These are phyloP conservation scores for Rhizopus microsporus DNA, from an alignment of 371 early-diverging fungal species.

Conservation along the genomic window DNA sequence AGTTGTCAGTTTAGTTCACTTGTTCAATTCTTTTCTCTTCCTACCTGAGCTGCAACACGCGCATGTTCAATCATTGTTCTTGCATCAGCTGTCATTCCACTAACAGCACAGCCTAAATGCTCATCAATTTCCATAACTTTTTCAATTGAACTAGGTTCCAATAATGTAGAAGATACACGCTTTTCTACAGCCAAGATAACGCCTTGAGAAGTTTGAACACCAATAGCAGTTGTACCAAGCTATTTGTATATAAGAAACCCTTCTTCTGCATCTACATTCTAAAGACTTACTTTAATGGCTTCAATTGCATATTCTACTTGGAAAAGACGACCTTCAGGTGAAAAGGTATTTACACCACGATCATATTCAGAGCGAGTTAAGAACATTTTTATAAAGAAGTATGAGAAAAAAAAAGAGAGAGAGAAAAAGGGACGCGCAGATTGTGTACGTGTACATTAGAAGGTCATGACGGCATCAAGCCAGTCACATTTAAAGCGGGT, in stretches of 20 bases:
- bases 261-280: not conserved
- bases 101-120: slow-evolving; percentile 96
- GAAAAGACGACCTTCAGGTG: slow-evolving; percentile 98
- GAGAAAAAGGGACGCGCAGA: slow-evolving; percentile 2
- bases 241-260: slow-evolving; percentile 20
- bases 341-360: slow-evolving; percentile 98
- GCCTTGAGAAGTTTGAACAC: slow-evolving; percentile 93
- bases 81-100: slow-evolving; percentile 96
- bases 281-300: slow-evolving; percentile 88
- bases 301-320: slow-evolving; percentile 99
- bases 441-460: not conserved
- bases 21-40: not conserved
- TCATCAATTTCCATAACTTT: slow-evolving; percentile 95
- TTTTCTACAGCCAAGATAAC: slow-evolving; percentile 97
- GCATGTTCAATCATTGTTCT: slow-evolving; percentile 98
- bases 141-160: slow-evolving; percentile 94
- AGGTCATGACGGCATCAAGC: slow-evolving; percentile 3
- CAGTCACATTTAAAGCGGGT: not conserved
- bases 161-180: slow-evolving; percentile 88
- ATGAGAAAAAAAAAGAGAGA: not conserved
- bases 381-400: slow-evolving; percentile 54
- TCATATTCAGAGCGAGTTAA: slow-evolving; percentile 93
- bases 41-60: slow-evolving; percentile 92
- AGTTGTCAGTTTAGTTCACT: not conserved
- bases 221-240: slow-evolving; percentile 97